Base-by-base conservation (phyloP, 2,329 filamentous ascomycete genomes). In the Stromatinia cepivora region DNA sequence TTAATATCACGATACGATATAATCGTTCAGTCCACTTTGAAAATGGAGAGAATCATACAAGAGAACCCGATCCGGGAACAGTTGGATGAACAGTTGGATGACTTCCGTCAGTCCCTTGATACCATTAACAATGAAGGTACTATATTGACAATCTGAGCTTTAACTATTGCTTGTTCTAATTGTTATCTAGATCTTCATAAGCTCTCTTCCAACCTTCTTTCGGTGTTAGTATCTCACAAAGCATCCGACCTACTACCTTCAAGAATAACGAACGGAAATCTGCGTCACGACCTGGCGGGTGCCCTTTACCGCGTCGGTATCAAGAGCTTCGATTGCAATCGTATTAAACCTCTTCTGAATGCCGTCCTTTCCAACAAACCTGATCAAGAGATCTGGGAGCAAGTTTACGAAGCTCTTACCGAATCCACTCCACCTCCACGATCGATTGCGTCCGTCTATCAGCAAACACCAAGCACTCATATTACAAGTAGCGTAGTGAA, bases 401-500 rank as follows among this genome's bases (percentile, higher is more conserved):
- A n/a, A 11, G 46, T 25, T n/a, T 50, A 50, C 9, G 34, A 28
- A 70, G 45, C 59, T 4, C 59, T 73, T 58, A 72, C 72, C 70
- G 65, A 70, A 36, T 68, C 68, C 34, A 50, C 72, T 36, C 70
- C 70, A 66, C 69, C 48, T 64, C 68, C 69, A 42, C 71, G 31
- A 67, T 9, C 17, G 22, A 57, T 20, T 52, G 57, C 67, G 72
- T 13, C 56, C 25, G 56, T 61, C 45, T 50, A 52, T 22, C 45
- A 46, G 45, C 45, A 46, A 46, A 46, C 45, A 46, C 42, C 42
- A 11, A 45, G 13, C 42, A 3, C 42, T 46, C 57, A 46, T 31
- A 67, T 28, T 66, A 56, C 71, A 61, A 72, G 70, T 48, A 59
- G 69, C 54, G 46, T 71, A 69, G 70, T 73, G 68, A 69, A 74